phyloP scores from a whole-genome alignment of 2,329 filamentous ascomycete genomes.

The Trichoderma semiorbis region DNA sequence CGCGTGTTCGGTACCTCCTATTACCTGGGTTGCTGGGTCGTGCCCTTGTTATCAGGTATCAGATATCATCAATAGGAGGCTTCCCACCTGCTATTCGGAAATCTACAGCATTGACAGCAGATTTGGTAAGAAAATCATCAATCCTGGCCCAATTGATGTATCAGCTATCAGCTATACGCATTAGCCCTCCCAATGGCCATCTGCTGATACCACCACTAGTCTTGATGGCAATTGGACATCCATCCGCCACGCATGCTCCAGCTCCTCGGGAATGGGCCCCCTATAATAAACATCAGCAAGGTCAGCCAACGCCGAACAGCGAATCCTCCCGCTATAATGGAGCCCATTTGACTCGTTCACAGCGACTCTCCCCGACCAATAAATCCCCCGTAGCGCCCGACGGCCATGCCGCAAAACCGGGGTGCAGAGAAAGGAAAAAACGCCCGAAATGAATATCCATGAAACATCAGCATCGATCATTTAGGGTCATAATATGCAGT shows the following conservation, averaged over 20 bases:
- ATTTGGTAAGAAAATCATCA: not conserved
- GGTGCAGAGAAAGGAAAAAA: not conserved
- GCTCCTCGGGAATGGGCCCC: not conserved
- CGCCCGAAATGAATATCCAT: not conserved
- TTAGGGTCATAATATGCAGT: not conserved
- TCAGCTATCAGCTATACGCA: not conserved
- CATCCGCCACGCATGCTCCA: not conserved
- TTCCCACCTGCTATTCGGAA: too few species aligned
- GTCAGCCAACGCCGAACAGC: slow-evolving; percentile 5
- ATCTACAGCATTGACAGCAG: not conserved
- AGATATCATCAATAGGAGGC: not conserved
- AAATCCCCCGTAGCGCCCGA: not conserved
- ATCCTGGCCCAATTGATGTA: not conserved
- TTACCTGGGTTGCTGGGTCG: not conserved
- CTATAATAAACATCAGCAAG: not conserved
- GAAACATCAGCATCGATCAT: not conserved
- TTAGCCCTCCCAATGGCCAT: not conserved
- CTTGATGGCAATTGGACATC: not conserved
- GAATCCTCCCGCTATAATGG: not conserved
- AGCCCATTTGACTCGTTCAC: not conserved
- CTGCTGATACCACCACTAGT: not conserved
- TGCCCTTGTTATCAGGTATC: not conserved
- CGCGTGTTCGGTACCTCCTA: not conserved
- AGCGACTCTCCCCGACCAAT: not conserved
- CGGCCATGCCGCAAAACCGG: slow-evolving; percentile 1